These are phyloP conservation scores for Ophioceras dolichostomum DNA, from an alignment of 2,329 filamentous ascomycete species.

Conservation along the genomic window DNA sequence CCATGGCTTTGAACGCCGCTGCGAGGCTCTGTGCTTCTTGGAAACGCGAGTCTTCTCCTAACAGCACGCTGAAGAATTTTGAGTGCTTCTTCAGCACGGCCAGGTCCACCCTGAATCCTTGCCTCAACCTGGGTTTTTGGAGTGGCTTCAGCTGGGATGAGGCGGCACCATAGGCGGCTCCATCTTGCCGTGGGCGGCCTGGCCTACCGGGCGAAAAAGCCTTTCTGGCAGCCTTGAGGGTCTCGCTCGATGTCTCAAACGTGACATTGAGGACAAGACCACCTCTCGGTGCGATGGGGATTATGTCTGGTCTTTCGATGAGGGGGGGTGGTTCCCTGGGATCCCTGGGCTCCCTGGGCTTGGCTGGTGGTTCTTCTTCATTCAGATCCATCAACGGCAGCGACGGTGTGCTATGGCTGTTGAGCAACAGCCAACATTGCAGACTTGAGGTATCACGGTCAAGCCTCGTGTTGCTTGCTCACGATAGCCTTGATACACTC, in stretches of 20 bases:
- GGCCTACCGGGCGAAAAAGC: too few species aligned
- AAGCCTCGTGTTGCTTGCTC: too few species aligned
- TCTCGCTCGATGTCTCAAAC: slow-evolving; percentile 46
- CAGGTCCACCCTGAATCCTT: slow-evolving; percentile 49
- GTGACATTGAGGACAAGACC: slow-evolving; percentile 55
- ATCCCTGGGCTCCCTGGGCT: too few species aligned
- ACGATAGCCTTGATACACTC: too few species aligned
- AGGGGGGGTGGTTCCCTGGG: too few species aligned
- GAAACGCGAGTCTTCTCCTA: slow-evolving; percentile 47
- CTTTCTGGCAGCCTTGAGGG: slow-evolving; percentile 32
- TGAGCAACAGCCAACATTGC: too few species aligned
- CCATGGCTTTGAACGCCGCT: slow-evolving; percentile 36
- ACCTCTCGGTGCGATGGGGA: slow-evolving; percentile 43
- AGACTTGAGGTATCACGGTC: too few species aligned
- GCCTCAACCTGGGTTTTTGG: slow-evolving; percentile 22
- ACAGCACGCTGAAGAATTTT: slow-evolving; percentile 56
- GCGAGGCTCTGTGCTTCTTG: slow-evolving; percentile 46
- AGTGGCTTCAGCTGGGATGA: background rate
- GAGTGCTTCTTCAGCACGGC: slow-evolving; percentile 46
- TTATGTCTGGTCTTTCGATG: slow-evolving; percentile 14
- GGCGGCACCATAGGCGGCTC: too few species aligned
- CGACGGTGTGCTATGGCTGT: too few species aligned
- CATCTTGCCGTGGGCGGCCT: slow-evolving; percentile 14
- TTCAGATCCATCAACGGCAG: too few species aligned
- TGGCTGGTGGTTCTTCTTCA: too few species aligned